Conservation (phyloP, 2,329 filamentous ascomycete species). For the Trichoderma sp. region DNA sequence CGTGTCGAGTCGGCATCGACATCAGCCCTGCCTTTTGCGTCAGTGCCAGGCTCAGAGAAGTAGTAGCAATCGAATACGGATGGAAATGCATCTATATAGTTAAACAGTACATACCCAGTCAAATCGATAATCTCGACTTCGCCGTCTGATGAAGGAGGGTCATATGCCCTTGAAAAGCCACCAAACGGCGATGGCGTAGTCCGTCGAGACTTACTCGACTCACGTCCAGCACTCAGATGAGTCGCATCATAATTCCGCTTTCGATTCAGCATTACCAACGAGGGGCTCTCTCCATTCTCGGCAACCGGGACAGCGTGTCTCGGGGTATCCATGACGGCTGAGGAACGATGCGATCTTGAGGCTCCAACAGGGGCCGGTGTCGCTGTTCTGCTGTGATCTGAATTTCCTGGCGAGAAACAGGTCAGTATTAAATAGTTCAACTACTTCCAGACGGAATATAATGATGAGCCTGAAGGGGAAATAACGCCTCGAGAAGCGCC, state of each 20-base stretch:
- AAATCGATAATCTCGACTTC: conserved; percentile 42
- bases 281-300: conserved; percentile 22
- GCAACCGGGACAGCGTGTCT: neutral
- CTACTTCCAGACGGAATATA: neutral
- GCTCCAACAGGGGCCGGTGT: neutral
- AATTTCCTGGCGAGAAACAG: neutral
- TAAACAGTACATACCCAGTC: conserved; percentile 38
- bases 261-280: conserved; percentile 31
- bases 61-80: neutral
- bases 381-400: neutral
- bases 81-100: neutral
- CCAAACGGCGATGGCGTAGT: conserved; percentile 29
- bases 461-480: neutral
- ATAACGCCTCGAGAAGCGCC: neutral
- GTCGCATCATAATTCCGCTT: conserved; percentile 33
- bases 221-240: conserved; percentile 22
- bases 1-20: conserved; percentile 33
- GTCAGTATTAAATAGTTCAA: neutral
- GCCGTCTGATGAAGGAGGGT: neutral
- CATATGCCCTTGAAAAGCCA: neutral
- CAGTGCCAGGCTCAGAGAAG: conserved; percentile 19
- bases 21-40: conserved; percentile 35
- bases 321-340: conserved; percentile 29
- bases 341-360: neutral
- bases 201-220: conserved; percentile 38